These are phyloP conservation scores for Wilcoxina mikolae DNA, from an alignment of 495 filamentous ascomycete species.

Conservation along the genomic window DNA sequence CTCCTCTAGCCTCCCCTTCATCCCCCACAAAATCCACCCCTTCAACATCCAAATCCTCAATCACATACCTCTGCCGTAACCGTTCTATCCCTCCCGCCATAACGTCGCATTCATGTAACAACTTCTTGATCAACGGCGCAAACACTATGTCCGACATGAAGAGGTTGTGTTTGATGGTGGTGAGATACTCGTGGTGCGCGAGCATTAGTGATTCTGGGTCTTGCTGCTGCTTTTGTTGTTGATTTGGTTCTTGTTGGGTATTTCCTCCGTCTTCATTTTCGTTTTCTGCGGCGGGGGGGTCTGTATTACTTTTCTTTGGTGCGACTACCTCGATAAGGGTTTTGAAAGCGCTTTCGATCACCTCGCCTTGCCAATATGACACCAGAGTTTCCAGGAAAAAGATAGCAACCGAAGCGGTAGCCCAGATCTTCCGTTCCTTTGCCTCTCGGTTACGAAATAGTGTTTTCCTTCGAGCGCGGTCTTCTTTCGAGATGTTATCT, in stretches of 20 bases:
- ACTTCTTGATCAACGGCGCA: slow-evolving; percentile 50
- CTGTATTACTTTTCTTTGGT: not conserved
- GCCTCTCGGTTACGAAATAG: slow-evolving; percentile 42
- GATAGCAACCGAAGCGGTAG: slow-evolving; percentile 62
- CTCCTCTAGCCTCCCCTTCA: slow-evolving; percentile 15
- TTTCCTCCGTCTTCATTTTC: slow-evolving; percentile 8
- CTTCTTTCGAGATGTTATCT: slow-evolving; percentile 43
- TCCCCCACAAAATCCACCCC: slow-evolving; percentile 13
- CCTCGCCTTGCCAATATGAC: slow-evolving; percentile 77
- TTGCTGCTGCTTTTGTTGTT: slow-evolving; percentile 34
- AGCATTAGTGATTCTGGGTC: slow-evolving; percentile 74
- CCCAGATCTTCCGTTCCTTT: slow-evolving; percentile 70
- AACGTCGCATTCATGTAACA: slow-evolving; percentile 59
- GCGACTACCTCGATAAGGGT: slow-evolving; percentile 9
- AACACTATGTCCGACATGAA: slow-evolving; percentile 57
- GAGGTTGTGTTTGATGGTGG: slow-evolving; percentile 47
- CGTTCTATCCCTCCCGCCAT: slow-evolving; percentile 59
- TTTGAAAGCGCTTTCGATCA: slow-evolving; percentile 54
- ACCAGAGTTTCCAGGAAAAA: slow-evolving; percentile 79
- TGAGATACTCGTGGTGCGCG: slow-evolving; percentile 63
- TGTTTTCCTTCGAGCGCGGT: slow-evolving; percentile 40
- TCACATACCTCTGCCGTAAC: slow-evolving; percentile 42
- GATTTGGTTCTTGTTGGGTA: not conserved
- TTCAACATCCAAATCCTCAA: slow-evolving; percentile 36
- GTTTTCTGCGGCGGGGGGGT: not conserved